phyloP scores from a whole-genome alignment of 1,284 basidiomycete genomes.

The Clitocybe nebularis region DNA sequence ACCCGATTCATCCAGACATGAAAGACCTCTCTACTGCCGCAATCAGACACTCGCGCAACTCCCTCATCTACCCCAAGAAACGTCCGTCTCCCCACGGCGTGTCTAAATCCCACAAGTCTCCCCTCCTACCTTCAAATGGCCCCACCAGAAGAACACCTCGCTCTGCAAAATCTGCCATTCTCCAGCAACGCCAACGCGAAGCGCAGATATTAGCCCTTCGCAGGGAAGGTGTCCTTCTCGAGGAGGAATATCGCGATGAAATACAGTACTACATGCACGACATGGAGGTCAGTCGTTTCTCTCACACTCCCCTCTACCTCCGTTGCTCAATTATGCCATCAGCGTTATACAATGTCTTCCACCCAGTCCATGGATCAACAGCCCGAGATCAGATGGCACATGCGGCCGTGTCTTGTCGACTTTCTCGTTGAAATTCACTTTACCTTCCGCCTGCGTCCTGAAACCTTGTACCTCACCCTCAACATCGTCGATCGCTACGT shows the following conservation, averaged over 20 bases:
- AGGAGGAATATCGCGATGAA: slow-evolving; percentile 95
- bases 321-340: slow-evolving; percentile 10
- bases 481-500: slow-evolving; percentile 99
- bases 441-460: slow-evolving; percentile 92
- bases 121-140: slow-evolving; percentile 42
- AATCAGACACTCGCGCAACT: slow-evolving; percentile 55
- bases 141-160: slow-evolving; percentile 58
- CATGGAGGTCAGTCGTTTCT: slow-evolving; percentile 86
- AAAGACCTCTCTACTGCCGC: slow-evolving; percentile 66
- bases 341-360: slow-evolving; percentile 86
- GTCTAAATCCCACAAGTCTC: slow-evolving; percentile 60
- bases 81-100: slow-evolving; percentile 77
- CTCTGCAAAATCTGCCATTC: slow-evolving; percentile 52
- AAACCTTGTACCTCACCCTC: slow-evolving; percentile 96
- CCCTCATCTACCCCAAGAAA: slow-evolving; percentile 71
- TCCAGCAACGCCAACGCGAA: slow-evolving; percentile 65
- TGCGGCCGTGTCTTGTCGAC: slow-evolving; percentile 99
- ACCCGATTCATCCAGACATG: slow-evolving; percentile 50
- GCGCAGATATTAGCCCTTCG: slow-evolving; percentile 63
- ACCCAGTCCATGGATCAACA: slow-evolving; percentile 97
- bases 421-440: slow-evolving; percentile 99
- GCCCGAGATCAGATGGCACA: slow-evolving; percentile 95
- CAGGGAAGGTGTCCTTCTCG: slow-evolving; percentile 67
- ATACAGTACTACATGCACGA: slow-evolving; percentile 91
- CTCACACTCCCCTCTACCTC: slow-evolving; percentile 12